phyloP scores from a whole-genome alignment of 257 asterid species.

The Capsicum pubescens region DNA sequence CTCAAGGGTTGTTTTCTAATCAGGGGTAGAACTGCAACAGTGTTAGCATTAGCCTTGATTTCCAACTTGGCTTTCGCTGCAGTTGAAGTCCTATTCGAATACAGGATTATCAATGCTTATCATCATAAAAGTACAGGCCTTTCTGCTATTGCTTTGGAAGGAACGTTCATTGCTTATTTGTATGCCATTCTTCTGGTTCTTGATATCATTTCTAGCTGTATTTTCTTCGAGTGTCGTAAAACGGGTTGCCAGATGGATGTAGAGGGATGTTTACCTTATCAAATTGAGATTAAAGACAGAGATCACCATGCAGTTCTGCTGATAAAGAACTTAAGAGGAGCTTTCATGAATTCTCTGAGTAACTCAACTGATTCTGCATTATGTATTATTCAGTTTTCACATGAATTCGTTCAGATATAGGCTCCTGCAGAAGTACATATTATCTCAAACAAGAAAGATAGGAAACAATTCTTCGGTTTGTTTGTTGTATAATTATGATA shows the following conservation, averaged over 20 bases:
- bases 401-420: neutral
- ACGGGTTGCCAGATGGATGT: slow-evolving; percentile 31
- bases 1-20: slow-evolving; percentile 56
- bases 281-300: slow-evolving; percentile 24
- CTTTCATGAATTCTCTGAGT: slow-evolving; percentile 16
- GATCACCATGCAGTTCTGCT: slow-evolving; percentile 28
- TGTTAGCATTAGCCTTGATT: slow-evolving; percentile 58
- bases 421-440: neutral
- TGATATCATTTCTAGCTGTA: slow-evolving; percentile 61
- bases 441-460: neutral
- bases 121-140: slow-evolving; percentile 24
- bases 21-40: slow-evolving; percentile 59
- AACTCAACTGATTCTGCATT: neutral
- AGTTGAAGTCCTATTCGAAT: slow-evolving; percentile 71
- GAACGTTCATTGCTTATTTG: slow-evolving; percentile 59
- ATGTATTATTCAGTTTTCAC: neutral
- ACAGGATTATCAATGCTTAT: slow-evolving; percentile 51
- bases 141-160: slow-evolving; percentile 57
- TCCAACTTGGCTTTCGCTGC: slow-evolving; percentile 57
- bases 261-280: slow-evolving; percentile 22
- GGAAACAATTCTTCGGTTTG: neutral
- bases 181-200: slow-evolving; percentile 62
- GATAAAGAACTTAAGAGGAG: slow-evolving; percentile 28
- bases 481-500: neutral
- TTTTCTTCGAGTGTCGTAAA: slow-evolving; percentile 56